These are phyloP conservation scores for Myochromella boudieri DNA, from an alignment of 768 basidiomycete species.

Conservation along the genomic window DNA sequence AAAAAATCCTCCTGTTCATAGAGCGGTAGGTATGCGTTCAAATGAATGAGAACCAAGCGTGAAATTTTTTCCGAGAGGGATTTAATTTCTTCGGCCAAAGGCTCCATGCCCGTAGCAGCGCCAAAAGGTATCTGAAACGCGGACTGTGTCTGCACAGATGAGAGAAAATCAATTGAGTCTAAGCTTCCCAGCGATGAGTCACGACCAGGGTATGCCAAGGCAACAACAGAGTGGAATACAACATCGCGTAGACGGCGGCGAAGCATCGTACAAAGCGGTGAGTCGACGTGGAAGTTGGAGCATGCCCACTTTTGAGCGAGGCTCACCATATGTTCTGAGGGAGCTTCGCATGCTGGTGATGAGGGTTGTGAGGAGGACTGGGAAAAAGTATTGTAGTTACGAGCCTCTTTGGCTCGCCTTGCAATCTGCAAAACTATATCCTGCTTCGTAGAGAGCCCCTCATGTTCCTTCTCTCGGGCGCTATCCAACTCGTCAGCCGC, in stretches of 20 bases:
- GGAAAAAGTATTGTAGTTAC: constrained; percentile 19
- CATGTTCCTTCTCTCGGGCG: constrained; percentile 37
- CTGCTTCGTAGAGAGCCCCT: constrained; percentile 55
- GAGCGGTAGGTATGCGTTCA: constrained; percentile 72
- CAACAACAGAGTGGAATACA: constrained; percentile 61
- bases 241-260: constrained; percentile 62
- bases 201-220: constrained; percentile 48
- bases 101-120: constrained; percentile 64
- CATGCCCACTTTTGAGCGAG: constrained; percentile 75
- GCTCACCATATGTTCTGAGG: constrained; percentile 52
- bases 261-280: constrained; percentile 59
- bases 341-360: constrained; percentile 32
- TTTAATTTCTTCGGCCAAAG: constrained; percentile 67
- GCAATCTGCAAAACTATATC: constrained; percentile 78
- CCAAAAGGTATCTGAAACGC: constrained; percentile 20
- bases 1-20: constrained; percentile 71
- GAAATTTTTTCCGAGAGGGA: constrained; percentile 70
- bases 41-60: constrained; percentile 71
- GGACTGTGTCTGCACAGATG: constrained; percentile 15
- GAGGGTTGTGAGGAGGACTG: constrained; percentile 23
- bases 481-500: constrained; percentile 21
- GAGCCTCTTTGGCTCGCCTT: constrained; percentile 57
- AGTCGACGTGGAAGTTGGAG: constrained; percentile 59
- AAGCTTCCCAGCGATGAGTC: constrained; percentile 31
- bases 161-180: constrained; percentile 25